Evolutionary conservation across 768 basidiomycete genomes (phyloP), one percentile per base, ranked within the genome.

Genomic region (Leccinum truebloodii): DNA sequence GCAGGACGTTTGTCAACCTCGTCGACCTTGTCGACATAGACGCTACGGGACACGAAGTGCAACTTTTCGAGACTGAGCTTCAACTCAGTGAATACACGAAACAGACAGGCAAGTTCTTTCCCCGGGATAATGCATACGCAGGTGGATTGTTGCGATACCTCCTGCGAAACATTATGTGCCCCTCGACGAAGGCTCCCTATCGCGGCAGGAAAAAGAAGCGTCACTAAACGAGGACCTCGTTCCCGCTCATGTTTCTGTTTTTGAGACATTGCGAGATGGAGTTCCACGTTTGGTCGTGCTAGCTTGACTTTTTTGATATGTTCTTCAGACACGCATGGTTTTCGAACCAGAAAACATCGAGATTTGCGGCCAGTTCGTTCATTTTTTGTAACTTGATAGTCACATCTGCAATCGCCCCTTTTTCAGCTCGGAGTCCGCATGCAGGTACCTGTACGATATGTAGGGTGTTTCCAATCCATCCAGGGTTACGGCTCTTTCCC

Each of bases 21-120:
- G 67, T 67, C 28, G 67, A 67, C 28, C 66, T 67, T 18, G 66
- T 66, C 6, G 65, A 67, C 34, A 52, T 34, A 1, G 24, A 65
- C 9, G 37, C 6, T 0, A 66, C 67, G 2, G 64, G 61, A 0
- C 10, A 50, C 1, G 34, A 59, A 0, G 57, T 66, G 0, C 14
- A 30, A 1, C n/a, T 63, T 0, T 67, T 67, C 52, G 12, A 14
- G 0, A 34, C 66, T 32, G 66, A 67, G 50, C 26, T 16, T 4
- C 34, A 54, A 5, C 60, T 67, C 26, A 59, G 59, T 6, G 9
- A 58, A 3, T 69, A 67, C 16, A 67, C 67, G 10, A 9, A 6
- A 1, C 0, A n/a, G 24, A 30, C 44, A 0, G 64, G 67, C 1
- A 69, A 69, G 48, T 57, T 26, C 3, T 68, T 68, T 0, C 67